A percentile compares a stretch with the other conserved stretches of the same genome.
phyloP scores from a whole-genome alignment of 805 yeast species.

The Cyberlindnera mrakii region DNA sequence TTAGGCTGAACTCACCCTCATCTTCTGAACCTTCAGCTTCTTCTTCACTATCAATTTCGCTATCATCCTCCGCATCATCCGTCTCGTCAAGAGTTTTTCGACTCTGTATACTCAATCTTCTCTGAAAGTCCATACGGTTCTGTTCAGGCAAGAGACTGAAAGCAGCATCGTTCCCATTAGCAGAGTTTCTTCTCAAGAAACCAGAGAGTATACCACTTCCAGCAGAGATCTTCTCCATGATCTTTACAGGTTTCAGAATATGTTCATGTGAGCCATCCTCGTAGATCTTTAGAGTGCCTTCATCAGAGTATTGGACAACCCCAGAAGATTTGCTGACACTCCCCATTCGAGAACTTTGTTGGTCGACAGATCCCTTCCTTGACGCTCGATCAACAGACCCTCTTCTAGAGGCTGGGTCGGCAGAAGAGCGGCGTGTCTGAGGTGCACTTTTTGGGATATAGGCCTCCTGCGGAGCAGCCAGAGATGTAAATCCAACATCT shows the following conservation, averaged over 20 bases:
- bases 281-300: constrained; percentile 15
- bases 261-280: constrained; percentile 24
- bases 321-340: not conserved
- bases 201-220: constrained; percentile 20
- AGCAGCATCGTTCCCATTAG: constrained; percentile 16
- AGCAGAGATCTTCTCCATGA: constrained; percentile 19
- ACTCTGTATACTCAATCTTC: constrained; percentile 23
- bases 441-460: constrained; percentile 1
- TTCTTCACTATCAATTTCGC: constrained; percentile 6
- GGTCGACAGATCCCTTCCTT: not conserved
- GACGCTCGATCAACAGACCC: not conserved
- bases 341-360: not conserved
- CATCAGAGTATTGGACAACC: constrained; percentile 4
- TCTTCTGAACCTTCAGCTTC: constrained; percentile 26
- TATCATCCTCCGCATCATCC: constrained; percentile 9
- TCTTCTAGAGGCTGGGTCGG: not conserved
- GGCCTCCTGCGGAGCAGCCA: not conserved
- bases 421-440: not conserved
- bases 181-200: constrained; percentile 13
- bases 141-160: constrained; percentile 25
- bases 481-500: not conserved
- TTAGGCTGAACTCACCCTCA: constrained; percentile 7
- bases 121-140: constrained; percentile 23
- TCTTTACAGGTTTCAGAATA: constrained; percentile 15
- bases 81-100: constrained; percentile 17